Base-by-base conservation (phyloP, 139 green algal species). In the Diplosphaera chodatii region DNA sequence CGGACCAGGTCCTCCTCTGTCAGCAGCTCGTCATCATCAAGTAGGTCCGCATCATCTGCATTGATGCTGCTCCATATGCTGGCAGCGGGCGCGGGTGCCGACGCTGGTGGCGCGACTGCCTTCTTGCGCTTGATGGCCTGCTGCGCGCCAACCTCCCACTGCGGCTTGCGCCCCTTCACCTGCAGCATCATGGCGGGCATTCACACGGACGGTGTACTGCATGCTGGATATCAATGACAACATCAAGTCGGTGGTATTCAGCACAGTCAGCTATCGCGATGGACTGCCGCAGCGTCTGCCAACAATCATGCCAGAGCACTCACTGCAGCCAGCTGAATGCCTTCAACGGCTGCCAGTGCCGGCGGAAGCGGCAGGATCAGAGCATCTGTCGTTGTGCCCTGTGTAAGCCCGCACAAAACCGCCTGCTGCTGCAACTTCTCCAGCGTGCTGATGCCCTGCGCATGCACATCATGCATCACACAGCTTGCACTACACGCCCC, bases 11-110 rank as follows among this genome's bases (percentile, higher is more conserved):
- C 94, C 65, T 94, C 91, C 66, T 93, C 90, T 32, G 88, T 94
- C 13, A 99, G 86, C 71, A 99, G 84, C 66, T 88, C 80, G 10
- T 96, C 91, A 21, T 99, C 95, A 71, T 98, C 95, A n/a, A 98
- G 48, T 20, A 98, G 74, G 69, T 97, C 93, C 23, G 95, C 93
- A 27, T 87, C 83, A 28, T 92, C 84, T 23, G 83, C 84, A 68
- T 79, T 68, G 25, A 77, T 79, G 68, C 37, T 18, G 64, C 55
- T 30, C 69, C 37, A 69, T 63, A 64, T 3, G 80, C 30, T 40
- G 77, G 37, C 37, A 10, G 37, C 37, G 28, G 2, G 34, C 66
- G 63, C 29, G 63, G 69, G 25, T n/a, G n/a, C n/a, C 28, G 40
- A 33, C 31, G 41, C 37, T 30, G 32, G 56, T 10, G 28, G 25